Base-by-base conservation (phyloP, 2,329 filamentous ascomycete genomes). In the Phoma sp. region DNA sequence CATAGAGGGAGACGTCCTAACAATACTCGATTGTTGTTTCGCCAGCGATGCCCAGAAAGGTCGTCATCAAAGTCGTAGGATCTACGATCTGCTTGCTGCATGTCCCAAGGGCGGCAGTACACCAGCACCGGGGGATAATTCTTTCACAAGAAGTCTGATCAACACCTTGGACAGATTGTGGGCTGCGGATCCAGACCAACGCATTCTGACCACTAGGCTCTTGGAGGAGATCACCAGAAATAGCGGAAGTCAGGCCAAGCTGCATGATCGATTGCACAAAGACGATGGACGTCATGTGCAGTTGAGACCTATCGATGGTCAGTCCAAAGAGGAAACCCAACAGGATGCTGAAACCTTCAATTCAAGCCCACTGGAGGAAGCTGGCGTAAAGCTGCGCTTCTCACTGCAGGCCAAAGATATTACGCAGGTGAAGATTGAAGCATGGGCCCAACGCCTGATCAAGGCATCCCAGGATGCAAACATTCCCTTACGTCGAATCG, bases 21-120 rank as follows among this genome's bases (percentile, higher is more conserved):
- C 60, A 3, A 69, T 74, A 7, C 55, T 75, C 2, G 72, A 75
- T 45, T 69, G 67, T 24, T 74, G 71, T 45, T 72, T 47, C 31
- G 70, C 71, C 2, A 65, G 68, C 52, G 63, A 57, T n/a, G 41
- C 61, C 12, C 45, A 43, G 9, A 71, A 70, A 33, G 48, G 61
- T 13, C 9, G 10, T 4, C 27, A 15, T 6, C 43, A 54, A 6
- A 39, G 45, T 40, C 17, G 15, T 27, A 36, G 56, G 51, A 38
- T 13, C 3, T 59, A 60, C 17, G 43, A 62, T 4, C 12, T 56
- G 4, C 38, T 61, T 7, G 58, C 58, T 27, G 58, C 58, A 1
- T 53, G 22, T 21, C 12, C 32, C 1, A 21, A 13, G 10, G 38
- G 51, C 19, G 8, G 25, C 6, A 27, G 5, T 1, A 54, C 57